Evolutionary conservation across 2,329 filamentous ascomycete genomes (phyloP), one percentile per base, ranked within the genome.

Genomic region (Diplodia sapinea): DNA sequence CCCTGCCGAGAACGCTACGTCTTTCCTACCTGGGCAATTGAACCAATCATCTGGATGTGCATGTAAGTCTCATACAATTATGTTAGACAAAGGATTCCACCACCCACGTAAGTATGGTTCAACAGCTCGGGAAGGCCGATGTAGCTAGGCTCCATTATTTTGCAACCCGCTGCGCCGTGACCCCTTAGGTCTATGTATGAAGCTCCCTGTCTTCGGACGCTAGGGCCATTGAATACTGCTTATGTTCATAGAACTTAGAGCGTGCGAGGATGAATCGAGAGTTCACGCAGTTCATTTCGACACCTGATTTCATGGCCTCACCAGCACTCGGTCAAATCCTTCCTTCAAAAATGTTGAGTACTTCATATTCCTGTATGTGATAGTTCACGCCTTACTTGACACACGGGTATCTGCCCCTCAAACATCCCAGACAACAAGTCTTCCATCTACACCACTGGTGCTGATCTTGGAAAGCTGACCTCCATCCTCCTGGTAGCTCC

Each of bases 391-490:
- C 40, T 29, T 26, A 23, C 38, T 36, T 15, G 11, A 20, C 4
- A 26, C 26, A 26, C 5, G 26, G 26, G 23, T 26, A 38, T 38
- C 43, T 40, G 33, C 12, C 29, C 11, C 26, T 68, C 79, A 84
- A 72, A 83, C 70, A 36, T 75, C 76, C 82, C 82, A 84, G 9
- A 84, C 78, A 23, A 83, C 82, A 4, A 83, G 78, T 49, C 82
- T 73, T 17, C 82, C 82, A 69, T 84, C 82, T 17, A 83, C 82
- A 63, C 82, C 82, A 56, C 78, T 81, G 3, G 82, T 95, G 81
- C 91, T 97, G 74, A 98, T 94, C 80, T 94, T 93, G 69, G 82
- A 86, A 11, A 96, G 88, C 52, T 80, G 81, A 56, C 85, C 87
- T 38, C 86, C 88, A 51, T 84, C 83, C 67, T 86, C 86, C 74